Percentiles rank a stretch among this genome's conserved stretches.
Evolutionary conservation across 148 eudicot genomes (phyloP).

Genomic region (Vaccinium macrocarpon): DNA sequence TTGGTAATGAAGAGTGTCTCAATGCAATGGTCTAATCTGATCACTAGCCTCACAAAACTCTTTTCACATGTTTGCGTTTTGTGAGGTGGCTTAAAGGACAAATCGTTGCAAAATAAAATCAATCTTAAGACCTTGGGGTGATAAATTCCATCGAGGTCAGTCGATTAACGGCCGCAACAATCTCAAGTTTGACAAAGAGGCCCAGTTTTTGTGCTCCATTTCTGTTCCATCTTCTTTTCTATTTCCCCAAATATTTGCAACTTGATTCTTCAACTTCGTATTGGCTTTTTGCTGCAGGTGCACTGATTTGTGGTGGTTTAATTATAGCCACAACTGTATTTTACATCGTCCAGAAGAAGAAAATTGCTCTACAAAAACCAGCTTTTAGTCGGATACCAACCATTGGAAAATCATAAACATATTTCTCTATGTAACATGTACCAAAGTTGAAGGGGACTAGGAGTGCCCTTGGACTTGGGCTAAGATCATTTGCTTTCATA

Average conservation of each 20-base stretch:
- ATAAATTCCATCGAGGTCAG: no score
- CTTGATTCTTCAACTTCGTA: not conserved
- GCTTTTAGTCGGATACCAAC: conserved; percentile 16
- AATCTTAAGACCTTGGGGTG: no score
- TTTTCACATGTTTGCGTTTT: no score
- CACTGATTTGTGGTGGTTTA: conserved; percentile 4
- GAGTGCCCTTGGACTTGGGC: not conserved
- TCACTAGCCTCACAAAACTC: no score
- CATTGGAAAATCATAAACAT: not conserved
- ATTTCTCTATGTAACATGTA: not conserved
- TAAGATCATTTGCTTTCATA: not conserved
- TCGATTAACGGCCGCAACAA: not conserved
- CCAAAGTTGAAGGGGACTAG: not conserved
- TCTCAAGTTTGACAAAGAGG: not conserved
- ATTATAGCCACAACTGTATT: not conserved
- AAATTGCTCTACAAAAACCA: not conserved
- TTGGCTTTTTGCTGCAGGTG: conserved; percentile 11
- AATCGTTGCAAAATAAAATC: no score
- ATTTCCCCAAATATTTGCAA: not conserved
- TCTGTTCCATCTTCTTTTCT: not conserved
- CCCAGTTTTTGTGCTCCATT: not conserved
- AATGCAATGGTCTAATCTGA: no score
- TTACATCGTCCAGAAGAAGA: not conserved
- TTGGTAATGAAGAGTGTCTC: no score
- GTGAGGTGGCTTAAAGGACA: no score